These are phyloP conservation scores for Limnomonas spitsbergensis DNA, from an alignment of 139 green algal species.

Conservation along the genomic window DNA sequence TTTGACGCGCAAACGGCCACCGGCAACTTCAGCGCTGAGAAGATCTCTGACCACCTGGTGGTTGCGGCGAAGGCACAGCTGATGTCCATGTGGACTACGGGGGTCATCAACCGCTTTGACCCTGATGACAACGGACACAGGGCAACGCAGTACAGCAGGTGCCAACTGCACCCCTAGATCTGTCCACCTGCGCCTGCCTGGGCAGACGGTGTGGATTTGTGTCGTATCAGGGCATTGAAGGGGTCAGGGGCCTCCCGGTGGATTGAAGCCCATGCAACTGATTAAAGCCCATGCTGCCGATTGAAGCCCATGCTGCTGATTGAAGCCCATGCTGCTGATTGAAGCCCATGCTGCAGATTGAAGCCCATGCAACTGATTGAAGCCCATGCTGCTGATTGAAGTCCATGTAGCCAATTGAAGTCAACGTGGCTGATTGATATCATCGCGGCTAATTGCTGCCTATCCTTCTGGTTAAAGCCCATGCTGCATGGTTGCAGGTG, in stretches of 20 bases:
- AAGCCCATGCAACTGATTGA: too few species aligned
- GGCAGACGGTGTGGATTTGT: too few species aligned
- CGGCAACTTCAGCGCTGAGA: not conserved
- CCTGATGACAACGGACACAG: conserved; percentile 1
- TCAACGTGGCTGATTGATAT: too few species aligned
- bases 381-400: not conserved
- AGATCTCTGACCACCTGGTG: conserved; percentile 10
- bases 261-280: not conserved
- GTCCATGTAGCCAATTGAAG: too few species aligned
- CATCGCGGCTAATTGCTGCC: too few species aligned
- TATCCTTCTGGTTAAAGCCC: too few species aligned
- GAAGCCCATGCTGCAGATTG: too few species aligned
- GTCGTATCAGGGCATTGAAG: too few species aligned
- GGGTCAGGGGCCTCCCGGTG: not conserved
- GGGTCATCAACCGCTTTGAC: conserved; percentile 9
- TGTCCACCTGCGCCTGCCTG: too few species aligned
- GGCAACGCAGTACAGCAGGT: conserved; percentile 12
- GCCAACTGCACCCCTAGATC: too few species aligned
- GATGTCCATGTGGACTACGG: not conserved
- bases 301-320: not conserved
- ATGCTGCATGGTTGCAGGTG: conserved; percentile 3
- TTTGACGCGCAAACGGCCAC: not conserved
- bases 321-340: too few species aligned
- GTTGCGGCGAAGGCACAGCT: not conserved
- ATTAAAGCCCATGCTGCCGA: not conserved